Evolutionary conservation across 106 monocot genomes (phyloP), one percentile per base, ranked within the genome.

Genomic region (Dioscorea dumetorum): DNA sequence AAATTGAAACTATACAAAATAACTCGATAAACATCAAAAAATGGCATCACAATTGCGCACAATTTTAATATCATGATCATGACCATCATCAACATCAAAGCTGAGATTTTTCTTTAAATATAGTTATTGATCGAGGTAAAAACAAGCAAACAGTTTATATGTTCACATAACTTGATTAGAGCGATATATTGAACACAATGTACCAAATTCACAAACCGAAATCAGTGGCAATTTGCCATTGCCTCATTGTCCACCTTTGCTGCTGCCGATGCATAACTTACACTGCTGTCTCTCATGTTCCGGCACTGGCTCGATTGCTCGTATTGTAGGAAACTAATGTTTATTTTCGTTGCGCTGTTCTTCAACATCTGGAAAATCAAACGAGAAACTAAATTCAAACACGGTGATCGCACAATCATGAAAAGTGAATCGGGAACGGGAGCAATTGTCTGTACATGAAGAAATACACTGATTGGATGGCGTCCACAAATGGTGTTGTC

Each of bases 221-320:
- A 52, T 68, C 48, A 49, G n/a, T 13, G 1, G 22, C 22, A 66
- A 49, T 48, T 35, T 41, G 41, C 18, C 3, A 22, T 49, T 10
- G 6, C 50, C 69, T 78, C 67, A 77, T 12, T 5, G 21, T 76
- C 86, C 4, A 67, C 56, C 69, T 84, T 97, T 17, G 97, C 97
- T 22, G 84, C 87, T 61, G 92, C 92, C 17, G 92, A 99, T n/a
- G 92, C 92, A 61, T 99, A 99, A 74, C 97, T 99, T 13, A 99
- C 97, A 21, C 97, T 92, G 82, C 97, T 99, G 60, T 99, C 97
- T 49, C 82, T 72, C 69, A 75, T 79, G 79, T 66, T 90, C 70
- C 79, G 92, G 84, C 97, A 99, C 64, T 97, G 92, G 77, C 89
- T 92, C 2, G 97, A 97, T 66, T 92, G 97, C 74, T 97, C 97